phyloP scores from a whole-genome alignment of 2,329 filamentous ascomycete genomes.

The Ophiocordyceps camponoti-leonardi region DNA sequence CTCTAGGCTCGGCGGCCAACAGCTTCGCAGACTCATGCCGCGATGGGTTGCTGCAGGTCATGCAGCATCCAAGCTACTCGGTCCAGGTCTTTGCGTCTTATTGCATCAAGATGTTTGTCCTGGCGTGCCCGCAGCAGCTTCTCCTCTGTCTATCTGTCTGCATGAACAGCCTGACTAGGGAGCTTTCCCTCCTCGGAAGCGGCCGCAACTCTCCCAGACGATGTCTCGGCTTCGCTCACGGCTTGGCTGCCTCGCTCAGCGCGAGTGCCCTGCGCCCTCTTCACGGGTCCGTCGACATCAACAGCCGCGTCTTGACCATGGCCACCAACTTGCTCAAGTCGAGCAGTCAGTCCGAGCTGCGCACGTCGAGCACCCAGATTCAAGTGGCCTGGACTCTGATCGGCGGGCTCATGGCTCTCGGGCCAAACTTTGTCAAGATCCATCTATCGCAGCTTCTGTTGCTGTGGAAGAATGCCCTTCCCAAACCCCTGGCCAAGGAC shows the following conservation, averaged over 20 bases:
- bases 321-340: conserved; percentile 85
- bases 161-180: conserved; percentile 85
- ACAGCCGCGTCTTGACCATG: conserved; percentile 78
- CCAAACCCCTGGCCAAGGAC: conserved; percentile 85
- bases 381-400: conserved; percentile 97
- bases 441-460: conserved; percentile 86
- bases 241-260: conserved; percentile 76
- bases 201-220: conserved; percentile 64
- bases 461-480: conserved; percentile 92
- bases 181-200: conserved; percentile 60
- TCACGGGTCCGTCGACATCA: conserved; percentile 90
- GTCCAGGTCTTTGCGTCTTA: conserved; percentile 82
- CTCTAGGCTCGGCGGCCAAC: conserved; percentile 67
- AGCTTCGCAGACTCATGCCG: conserved; percentile 67
- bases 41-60: conserved; percentile 73
- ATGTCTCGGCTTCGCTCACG: conserved; percentile 84
- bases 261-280: conserved; percentile 76
- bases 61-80: conserved; percentile 90
- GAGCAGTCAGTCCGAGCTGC: conserved; percentile 76
- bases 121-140: conserved; percentile 84
- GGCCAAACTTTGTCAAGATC: conserved; percentile 97
- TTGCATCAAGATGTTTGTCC: conserved; percentile 71
- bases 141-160: conserved; percentile 84
- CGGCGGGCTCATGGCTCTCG: conserved; percentile 87
- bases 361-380: conserved; percentile 83